These are phyloP conservation scores for Colletotrichum ledebouriae DNA, from an alignment of 2,329 filamentous ascomycete species.

Conservation along the genomic window DNA sequence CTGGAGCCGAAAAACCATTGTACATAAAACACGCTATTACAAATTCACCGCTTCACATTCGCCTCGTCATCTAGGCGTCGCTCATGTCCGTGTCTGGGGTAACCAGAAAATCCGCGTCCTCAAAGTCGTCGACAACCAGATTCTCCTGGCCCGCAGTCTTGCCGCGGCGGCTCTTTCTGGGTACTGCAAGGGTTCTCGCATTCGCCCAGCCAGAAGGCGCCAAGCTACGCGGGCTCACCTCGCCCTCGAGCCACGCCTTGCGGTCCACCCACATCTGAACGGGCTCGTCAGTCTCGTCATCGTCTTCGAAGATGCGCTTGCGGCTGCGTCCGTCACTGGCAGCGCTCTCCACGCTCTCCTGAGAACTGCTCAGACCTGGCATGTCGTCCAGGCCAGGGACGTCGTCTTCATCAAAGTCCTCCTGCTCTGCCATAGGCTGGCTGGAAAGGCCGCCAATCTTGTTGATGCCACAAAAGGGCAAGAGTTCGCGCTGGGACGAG, in stretches of 20 bases:
- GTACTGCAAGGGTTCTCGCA: constrained; percentile 63
- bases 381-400: constrained; percentile 55
- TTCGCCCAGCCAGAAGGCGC: constrained; percentile 55
- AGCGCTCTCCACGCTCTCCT: constrained; percentile 62
- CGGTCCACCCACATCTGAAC: constrained; percentile 47
- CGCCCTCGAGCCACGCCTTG: constrained; percentile 52
- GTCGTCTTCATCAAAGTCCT: constrained; percentile 44
- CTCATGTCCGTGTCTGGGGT: constrained; percentile 59
- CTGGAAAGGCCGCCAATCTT: constrained; percentile 77
- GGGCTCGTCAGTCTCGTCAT: constrained; percentile 53
- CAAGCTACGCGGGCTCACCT: constrained; percentile 57
- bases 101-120: constrained; percentile 76
- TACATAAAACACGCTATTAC: constrained; percentile 8
- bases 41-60: neutral
- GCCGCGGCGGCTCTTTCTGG: constrained; percentile 49
- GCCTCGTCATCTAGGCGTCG: constrained; percentile 45
- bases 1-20: constrained; percentile 3
- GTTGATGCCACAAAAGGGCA: constrained; percentile 85
- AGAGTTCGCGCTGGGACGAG: constrained; percentile 69
- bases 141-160: constrained; percentile 60
- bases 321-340: constrained; percentile 49
- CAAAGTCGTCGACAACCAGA: constrained; percentile 69
- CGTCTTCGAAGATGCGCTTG: constrained; percentile 63
- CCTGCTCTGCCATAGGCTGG: constrained; percentile 62
- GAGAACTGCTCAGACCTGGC: constrained; percentile 67